Evolutionary conservation across 352 stramenopile species (phyloP).

Genomic region (Phytopythium vexans): DNA sequence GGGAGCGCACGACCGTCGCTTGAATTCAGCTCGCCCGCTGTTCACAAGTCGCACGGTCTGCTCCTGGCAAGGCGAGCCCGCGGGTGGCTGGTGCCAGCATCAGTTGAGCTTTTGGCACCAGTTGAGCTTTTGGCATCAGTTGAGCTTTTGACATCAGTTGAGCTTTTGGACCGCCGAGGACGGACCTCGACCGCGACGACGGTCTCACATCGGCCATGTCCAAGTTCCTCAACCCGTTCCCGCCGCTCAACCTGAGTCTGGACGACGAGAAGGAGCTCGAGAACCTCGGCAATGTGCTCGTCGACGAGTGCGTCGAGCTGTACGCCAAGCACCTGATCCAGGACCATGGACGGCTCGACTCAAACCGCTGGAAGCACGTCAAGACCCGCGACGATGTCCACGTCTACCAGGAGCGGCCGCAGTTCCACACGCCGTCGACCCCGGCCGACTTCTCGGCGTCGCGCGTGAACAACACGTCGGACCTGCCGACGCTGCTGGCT

Average conservation of each 20-base stretch:
- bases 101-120: too few relatives aligned
- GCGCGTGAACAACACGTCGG: constrained; percentile 9
- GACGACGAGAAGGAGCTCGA: constrained; percentile 9
- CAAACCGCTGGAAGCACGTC: constrained; percentile 25
- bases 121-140: too few relatives aligned
- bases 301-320: constrained; percentile 9
- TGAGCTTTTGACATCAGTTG: too few relatives aligned
- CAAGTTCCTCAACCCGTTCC: constrained; percentile 14
- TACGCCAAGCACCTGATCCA: constrained; percentile 14
- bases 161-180: too few relatives aligned
- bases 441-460: constrained; percentile 1
- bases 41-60: too few relatives aligned
- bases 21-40: too few relatives aligned
- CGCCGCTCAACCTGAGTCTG: constrained; percentile 3
- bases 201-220: constrained; percentile 1
- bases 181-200: background rate
- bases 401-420: constrained; percentile 23
- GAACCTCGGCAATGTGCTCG: constrained; percentile 1
- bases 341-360: constrained; percentile 20
- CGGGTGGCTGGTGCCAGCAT: too few relatives aligned
- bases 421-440: background rate
- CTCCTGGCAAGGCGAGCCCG: too few relatives aligned
- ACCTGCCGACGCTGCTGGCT: constrained; percentile 27
- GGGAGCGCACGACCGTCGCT: too few relatives aligned
- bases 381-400: constrained; percentile 20